Conservation (phyloP, 1,284 basidiomycete genomes). For the Rhodofomes roseus region DNA sequence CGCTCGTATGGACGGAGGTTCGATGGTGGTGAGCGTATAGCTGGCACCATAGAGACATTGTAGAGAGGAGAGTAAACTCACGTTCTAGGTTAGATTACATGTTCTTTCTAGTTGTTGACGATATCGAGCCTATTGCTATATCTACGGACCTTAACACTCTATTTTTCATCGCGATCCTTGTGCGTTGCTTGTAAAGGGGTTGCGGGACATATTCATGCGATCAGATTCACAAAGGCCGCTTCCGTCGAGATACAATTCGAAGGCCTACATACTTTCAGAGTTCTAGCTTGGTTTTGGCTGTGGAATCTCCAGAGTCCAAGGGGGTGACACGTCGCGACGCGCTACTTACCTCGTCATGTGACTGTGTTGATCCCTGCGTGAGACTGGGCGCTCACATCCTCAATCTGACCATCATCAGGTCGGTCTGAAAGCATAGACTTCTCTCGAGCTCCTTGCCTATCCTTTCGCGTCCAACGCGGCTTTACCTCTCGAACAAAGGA, state of each 20-base stretch:
- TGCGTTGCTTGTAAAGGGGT: too few relatives aligned
- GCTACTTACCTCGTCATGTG: background rate
- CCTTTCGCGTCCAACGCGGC: too few relatives aligned
- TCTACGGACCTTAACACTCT: background rate
- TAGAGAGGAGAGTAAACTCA: background rate
- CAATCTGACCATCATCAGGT: background rate
- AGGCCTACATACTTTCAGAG: too few relatives aligned
- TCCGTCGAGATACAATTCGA: too few relatives aligned
- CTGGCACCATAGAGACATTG: background rate
- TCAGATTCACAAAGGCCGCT: too few relatives aligned
- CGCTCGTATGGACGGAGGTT: slow-evolving; percentile 85
- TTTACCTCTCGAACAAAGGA: too few relatives aligned
- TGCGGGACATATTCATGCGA: too few relatives aligned
- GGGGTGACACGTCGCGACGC: background rate
- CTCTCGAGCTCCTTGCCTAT: too few relatives aligned
- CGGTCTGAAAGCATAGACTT: too few relatives aligned
- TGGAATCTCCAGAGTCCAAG: background rate
- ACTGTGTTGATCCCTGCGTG: background rate
- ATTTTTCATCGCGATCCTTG: too few relatives aligned
- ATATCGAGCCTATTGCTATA: background rate
- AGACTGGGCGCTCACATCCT: background rate
- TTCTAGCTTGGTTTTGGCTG: too few relatives aligned
- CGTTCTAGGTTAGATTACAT: background rate
- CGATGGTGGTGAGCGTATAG: slow-evolving; percentile 38
- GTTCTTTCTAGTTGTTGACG: background rate